Evolutionary conservation across 441 rosid genomes (phyloP), one percentile per base, ranked within the genome.

Genomic region (Gossypium davidsonii): DNA sequence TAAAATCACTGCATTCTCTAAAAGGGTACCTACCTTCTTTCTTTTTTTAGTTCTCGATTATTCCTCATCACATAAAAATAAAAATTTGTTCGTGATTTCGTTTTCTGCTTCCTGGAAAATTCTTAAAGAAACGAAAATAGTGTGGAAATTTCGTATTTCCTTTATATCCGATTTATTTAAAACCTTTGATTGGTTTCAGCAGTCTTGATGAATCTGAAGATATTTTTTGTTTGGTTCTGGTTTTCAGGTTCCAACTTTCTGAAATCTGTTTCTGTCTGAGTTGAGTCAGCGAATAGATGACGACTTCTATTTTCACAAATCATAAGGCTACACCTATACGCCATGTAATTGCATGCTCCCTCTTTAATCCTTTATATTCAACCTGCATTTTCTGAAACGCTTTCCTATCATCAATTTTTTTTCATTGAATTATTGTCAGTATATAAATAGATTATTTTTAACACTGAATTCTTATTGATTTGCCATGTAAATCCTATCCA

Each of bases 241-340:
- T 28, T 68, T 52, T 59, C 72, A 68, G 72, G 48, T 68, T 51
- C n/a, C 25, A 28, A 52, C 15, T 49, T 26, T 59, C 64, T 26
- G 64, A 7, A 6, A 59, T 59, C 23, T 15, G 59, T 49, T 15
- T 65, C 10, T 44, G 55, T 25, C 52, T 65, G 20, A 44, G 70
- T 48, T 51, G 59, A 51, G 59, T 51, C 59, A 51, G 46, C 10
- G 59, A 51, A 8, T 28, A 17, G 60, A 68, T 68, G 72, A 17
- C 60, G 60, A 25, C 60, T 52, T 68, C 60, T 28, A 9, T 28
- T 4, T 17, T 51, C 56, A 17, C 60, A 31, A 52, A 28, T 28
- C 60, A 68, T 6, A 51, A 28, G 72, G 60, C 60, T 51, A 28
- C 52, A 10, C 10, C 48, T 28, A 28, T 68, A 17, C 5, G 59